Percentiles rank a stretch among this genome's conserved stretches.
Conservation (phyloP, 2,329 filamentous ascomycete species). For the Fusarium udum region DNA sequence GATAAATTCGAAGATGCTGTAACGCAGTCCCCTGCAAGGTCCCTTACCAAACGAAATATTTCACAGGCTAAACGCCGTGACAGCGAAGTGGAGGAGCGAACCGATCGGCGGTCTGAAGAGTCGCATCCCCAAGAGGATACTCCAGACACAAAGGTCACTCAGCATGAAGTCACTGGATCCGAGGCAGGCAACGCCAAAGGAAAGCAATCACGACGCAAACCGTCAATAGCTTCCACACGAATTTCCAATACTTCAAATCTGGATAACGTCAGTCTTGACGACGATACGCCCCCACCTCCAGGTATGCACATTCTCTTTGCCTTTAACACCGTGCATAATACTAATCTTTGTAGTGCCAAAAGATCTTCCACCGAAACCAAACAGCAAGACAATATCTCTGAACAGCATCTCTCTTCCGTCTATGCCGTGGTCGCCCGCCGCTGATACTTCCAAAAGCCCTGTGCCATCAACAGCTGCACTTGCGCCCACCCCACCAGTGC, state of each 20-base stretch:
- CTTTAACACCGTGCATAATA: not conserved
- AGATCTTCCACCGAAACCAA: conserved; percentile 48
- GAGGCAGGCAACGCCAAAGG: conserved; percentile 28
- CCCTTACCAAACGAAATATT: conserved; percentile 63
- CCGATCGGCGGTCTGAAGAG: conserved; percentile 21
- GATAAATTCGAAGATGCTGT: conserved; percentile 81
- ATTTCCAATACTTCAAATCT: conserved; percentile 59
- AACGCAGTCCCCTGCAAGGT: conserved; percentile 71
- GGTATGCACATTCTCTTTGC: conserved; percentile 40
- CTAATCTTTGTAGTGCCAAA: conserved; percentile 44
- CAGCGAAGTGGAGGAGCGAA: conserved; percentile 11
- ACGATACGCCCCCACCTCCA: conserved; percentile 49
- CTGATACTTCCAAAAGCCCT: conserved; percentile 59
- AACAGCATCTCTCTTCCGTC: conserved; percentile 78
- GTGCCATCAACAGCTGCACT: conserved; percentile 47
- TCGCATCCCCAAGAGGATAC: conserved; percentile 13
- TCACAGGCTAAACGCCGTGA: conserved; percentile 48
- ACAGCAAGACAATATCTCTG: conserved; percentile 68
- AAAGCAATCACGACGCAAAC: conserved; percentile 45
- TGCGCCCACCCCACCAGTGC: conserved; percentile 46
- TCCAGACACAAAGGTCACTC: conserved; percentile 16
- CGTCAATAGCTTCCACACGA: conserved; percentile 54
- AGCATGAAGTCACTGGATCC: conserved; percentile 25
- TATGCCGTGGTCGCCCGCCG: conserved; percentile 74
- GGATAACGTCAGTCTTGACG: conserved; percentile 74